These are phyloP conservation scores for Geosmithia putterillii DNA, from an alignment of 2,329 filamentous ascomycete species.

Conservation along the genomic window DNA sequence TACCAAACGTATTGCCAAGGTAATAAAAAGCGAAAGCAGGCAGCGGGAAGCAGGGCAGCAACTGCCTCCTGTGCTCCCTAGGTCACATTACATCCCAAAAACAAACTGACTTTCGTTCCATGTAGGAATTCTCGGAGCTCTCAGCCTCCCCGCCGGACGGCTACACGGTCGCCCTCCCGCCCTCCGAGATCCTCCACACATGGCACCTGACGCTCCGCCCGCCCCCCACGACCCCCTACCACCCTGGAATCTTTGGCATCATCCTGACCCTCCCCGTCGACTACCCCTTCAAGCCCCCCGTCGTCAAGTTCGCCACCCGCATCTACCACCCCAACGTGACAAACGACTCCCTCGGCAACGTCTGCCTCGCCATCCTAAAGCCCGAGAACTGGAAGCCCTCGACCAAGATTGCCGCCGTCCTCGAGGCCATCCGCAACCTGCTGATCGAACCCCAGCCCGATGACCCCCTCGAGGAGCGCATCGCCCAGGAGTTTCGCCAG, in stretches of 20 bases:
- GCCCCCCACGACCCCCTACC: conserved; percentile 32
- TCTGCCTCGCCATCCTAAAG: conserved; percentile 78
- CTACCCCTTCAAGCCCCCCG: conserved; percentile 84
- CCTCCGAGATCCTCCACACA: conserved; percentile 34
- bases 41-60: too few relatives aligned
- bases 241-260: conserved; percentile 63
- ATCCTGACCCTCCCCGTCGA: conserved; percentile 60
- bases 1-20: conserved; percentile 32
- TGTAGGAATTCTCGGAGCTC: conserved; percentile 42
- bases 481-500: conserved; percentile 72
- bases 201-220: conserved; percentile 38
- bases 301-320: conserved; percentile 70
- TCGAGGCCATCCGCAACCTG: conserved; percentile 64
- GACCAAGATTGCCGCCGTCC: conserved; percentile 61
- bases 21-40: too few relatives aligned
- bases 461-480: conserved; percentile 75
- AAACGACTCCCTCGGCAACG: conserved; percentile 72
- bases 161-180: conserved; percentile 32
- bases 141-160: conserved; percentile 30
- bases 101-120: conserved; percentile 6
- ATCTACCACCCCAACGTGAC: conserved; percentile 94
- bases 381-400: conserved; percentile 87
- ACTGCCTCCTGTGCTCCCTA: too few relatives aligned
- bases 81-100: too few relatives aligned
- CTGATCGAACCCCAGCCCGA: conserved; percentile 75